phyloP scores from a whole-genome alignment of 2,329 filamentous ascomycete genomes.

The Cercospora berteroae region DNA sequence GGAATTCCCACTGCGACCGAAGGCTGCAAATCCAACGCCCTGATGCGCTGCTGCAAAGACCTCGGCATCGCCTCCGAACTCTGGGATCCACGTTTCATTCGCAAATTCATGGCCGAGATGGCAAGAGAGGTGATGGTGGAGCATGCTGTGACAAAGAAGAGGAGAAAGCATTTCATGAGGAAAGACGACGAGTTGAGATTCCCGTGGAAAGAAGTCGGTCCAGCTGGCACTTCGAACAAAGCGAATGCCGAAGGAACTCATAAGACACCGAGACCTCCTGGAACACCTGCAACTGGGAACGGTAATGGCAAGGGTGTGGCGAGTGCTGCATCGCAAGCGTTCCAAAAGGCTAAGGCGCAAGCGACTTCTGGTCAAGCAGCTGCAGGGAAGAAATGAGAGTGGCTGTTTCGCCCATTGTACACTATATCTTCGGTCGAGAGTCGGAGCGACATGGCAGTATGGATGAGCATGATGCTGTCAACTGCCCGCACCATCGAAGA shows the following conservation, averaged over 20 bases:
- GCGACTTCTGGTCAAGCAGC: neutral
- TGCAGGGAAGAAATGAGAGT: neutral
- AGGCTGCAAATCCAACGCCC: constrained; percentile 94
- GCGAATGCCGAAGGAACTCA: neutral
- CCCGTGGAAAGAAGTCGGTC: constrained; percentile 55
- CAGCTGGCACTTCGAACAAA: neutral
- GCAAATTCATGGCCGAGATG: constrained; percentile 71
- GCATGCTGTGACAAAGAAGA: constrained; percentile 82
- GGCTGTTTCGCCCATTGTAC: neutral
- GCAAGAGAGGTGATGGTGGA: constrained; percentile 86
- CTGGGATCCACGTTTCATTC: constrained; percentile 92
- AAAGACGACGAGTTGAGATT: constrained; percentile 75
- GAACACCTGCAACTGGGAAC: neutral
- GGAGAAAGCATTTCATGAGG: constrained; percentile 79
- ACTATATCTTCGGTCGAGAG: neutral
- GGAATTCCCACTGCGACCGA: constrained; percentile 92
- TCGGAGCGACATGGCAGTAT: neutral
- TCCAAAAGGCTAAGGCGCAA: constrained; percentile 14
- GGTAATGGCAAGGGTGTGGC: constrained; percentile 8
- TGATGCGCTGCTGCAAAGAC: constrained; percentile 99
- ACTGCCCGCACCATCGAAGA: neutral
- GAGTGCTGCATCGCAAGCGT: constrained; percentile 14
- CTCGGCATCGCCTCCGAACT: constrained; percentile 90
- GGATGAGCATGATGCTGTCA: neutral
- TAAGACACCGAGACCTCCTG: neutral